These are phyloP conservation scores for Fraxinus latifolia DNA, from an alignment of 305 asterid genomes.

Conservation along the genomic window DNA sequence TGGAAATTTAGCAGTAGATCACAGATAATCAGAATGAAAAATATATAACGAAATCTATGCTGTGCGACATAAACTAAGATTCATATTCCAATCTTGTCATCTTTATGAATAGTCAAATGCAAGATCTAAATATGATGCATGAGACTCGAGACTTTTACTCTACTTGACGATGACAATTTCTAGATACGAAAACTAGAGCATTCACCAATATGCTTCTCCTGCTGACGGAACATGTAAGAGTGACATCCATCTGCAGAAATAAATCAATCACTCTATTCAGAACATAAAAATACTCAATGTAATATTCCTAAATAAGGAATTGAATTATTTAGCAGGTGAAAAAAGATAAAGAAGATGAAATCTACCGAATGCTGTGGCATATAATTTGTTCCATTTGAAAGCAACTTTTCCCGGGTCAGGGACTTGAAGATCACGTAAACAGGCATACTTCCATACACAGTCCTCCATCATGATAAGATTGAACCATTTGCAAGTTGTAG, in stretches of 20 bases:
- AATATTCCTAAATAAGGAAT: slow-evolving; percentile 14
- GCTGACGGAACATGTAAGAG: slow-evolving; percentile 69
- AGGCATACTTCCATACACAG: slow-evolving; percentile 75
- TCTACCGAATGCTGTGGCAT: slow-evolving; percentile 77
- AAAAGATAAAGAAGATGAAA: slow-evolving; percentile 21
- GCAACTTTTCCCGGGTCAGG: slow-evolving; percentile 63
- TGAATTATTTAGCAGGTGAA: not conserved
- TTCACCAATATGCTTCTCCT: slow-evolving; percentile 86
- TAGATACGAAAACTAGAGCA: slow-evolving; percentile 9
- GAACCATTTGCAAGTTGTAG: slow-evolving; percentile 79
- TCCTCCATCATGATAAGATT: slow-evolving; percentile 63
- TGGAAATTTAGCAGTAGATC: slow-evolving; percentile 12
- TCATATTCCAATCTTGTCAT: not conserved
- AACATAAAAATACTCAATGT: not conserved
- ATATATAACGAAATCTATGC: not conserved
- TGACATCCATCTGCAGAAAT: slow-evolving; percentile 85
- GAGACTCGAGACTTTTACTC: not conserved
- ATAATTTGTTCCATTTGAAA: slow-evolving; percentile 74
- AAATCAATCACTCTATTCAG: slow-evolving; percentile 9
- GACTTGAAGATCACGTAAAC: slow-evolving; percentile 91
- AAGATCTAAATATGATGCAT: not conserved
- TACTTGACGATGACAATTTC: not conserved
- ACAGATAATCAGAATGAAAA: not conserved
- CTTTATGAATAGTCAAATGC: not conserved
- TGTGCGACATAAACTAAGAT: not conserved